Evolutionary conservation across 1,284 basidiomycete genomes (phyloP), one percentile per base, ranked within the genome.

Genomic region (Leccinum pseudoinsigne): DNA sequence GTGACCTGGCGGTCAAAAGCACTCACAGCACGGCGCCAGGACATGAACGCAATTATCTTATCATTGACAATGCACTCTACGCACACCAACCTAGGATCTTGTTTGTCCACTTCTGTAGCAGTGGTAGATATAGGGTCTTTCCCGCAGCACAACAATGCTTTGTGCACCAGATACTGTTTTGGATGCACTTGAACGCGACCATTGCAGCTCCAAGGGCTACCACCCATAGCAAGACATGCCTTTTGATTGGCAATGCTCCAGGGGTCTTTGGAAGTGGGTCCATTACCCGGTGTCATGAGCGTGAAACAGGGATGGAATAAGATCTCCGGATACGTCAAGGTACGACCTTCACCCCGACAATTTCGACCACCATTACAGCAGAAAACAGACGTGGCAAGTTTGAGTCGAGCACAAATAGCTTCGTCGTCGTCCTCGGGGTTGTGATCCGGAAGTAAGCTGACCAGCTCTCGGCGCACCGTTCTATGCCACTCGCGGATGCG

Each of bases 171-270:
- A 18, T 59, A 34, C 16, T 64, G 72, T 58, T 57, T 70, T 23
- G 68, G 69, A 54, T 72, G 72, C 14, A 66, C 60, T 40, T 64
- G 65, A 60, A 73, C 62, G 18, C 61, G 64, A 42, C 58, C 61
- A 59, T 73, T 72, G 40, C 78, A 67, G 34, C 61, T 69, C 79
- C 79, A 83, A 56, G 57, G 66, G 23, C 72, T 63, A 18, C 74
- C 66, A 4, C 70, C 76, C 64, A 76, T 71, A 38, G 57, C 40
- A 54, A 67, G 65, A 54, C 60, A 56, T 31, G 67, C 68, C 42
- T 71, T 72, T 16, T 74, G 68, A 28, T 62, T 21, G 40, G 73
- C 70, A 7, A 72, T 68, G 10, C 58, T 34, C 54, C 57, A 16
- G 6, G 74, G 70, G 53, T 76, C 72, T 57, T 58, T 75, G 14